Conservation (phyloP, 2,329 filamentous ascomycete species). For the Seiridium cupressi region DNA sequence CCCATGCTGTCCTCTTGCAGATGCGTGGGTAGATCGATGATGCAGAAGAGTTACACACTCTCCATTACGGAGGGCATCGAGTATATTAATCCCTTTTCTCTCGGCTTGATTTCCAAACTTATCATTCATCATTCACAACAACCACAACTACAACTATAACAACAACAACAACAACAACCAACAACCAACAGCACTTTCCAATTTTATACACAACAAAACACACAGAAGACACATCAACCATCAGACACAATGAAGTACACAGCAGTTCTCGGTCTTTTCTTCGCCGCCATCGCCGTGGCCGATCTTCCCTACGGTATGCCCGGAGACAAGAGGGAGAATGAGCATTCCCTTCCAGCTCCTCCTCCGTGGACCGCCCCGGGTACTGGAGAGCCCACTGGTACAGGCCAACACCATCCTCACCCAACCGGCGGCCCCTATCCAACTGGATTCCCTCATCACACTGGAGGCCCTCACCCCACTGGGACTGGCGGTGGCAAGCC, state of each 20-base stretch:
- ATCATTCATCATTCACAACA: conserved; percentile 2
- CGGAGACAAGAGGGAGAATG: neutral
- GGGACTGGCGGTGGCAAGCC: neutral
- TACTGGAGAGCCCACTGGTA: neutral
- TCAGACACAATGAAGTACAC: conserved; percentile 2
- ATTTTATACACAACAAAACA: neutral
- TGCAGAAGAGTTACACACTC: neutral
- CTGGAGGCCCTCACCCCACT: neutral
- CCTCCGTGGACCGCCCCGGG: neutral
- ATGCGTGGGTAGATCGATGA: neutral
- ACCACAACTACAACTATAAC: neutral
- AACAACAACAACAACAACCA: neutral
- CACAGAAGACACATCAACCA: neutral
- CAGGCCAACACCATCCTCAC: neutral
- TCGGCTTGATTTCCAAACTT: neutral
- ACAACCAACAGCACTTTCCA: neutral
- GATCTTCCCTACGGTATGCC: conserved; percentile 4
- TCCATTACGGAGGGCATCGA: neutral
- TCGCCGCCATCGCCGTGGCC: conserved; percentile 1
- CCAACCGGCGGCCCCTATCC: neutral
- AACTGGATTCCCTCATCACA: neutral
- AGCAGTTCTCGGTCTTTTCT: neutral
- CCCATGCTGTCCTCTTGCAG: neutral
- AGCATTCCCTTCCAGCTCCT: neutral
- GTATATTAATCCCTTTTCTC: neutral